Evolutionary conservation across 176 grass and related monocot species (phyloP), one percentile per base, ranked within the genome.

Genomic region (Puya raimondii): DNA sequence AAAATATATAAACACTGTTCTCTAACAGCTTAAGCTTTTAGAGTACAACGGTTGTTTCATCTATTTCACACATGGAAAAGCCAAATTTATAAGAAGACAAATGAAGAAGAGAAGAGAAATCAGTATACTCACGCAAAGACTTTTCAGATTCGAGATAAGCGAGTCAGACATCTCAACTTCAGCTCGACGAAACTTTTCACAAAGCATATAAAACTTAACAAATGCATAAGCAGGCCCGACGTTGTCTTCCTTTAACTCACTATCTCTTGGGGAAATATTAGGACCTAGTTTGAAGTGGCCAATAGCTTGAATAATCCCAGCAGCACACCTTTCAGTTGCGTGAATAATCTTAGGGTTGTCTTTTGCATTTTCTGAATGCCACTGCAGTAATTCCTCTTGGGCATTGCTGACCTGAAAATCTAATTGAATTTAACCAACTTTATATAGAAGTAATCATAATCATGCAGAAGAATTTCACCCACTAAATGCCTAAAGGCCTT

Each of bases 331-430:
- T 79, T 97, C 77, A 51, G 76, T 92, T 78, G 93, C 86, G 83
- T 84, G 77, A 77, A 92, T 79, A 72, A 97, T 79, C 27, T 81
- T 83, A 65, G 57, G 53, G 48, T 90, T 85, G 15, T 65, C 50
- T 68, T 64, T 87, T 66, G 76, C 88, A 67, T 92, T 92, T 70
- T 87, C 71, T 76, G 81, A 69, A 59, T 97, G 83, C 93, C 93
- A 97, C 56, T 87, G 79, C 66, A 92, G 74, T 67, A 97, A 70
- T 54, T 97, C 93, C 77, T 90, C 89, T 72, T 84, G 85, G 71
- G 93, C 84, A 86, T 92, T 97, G 74, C 77, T 78, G 23, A 97
- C 93, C 93, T 97, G 76, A 85, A 85, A 57, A 84, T 57, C 74
- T 54, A 3, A 17, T 48, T 47, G 17, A 67, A 47, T n/a, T 67